phyloP scores from a whole-genome alignment of 805 yeast species.

The Cyberlindnera petersonii region DNA sequence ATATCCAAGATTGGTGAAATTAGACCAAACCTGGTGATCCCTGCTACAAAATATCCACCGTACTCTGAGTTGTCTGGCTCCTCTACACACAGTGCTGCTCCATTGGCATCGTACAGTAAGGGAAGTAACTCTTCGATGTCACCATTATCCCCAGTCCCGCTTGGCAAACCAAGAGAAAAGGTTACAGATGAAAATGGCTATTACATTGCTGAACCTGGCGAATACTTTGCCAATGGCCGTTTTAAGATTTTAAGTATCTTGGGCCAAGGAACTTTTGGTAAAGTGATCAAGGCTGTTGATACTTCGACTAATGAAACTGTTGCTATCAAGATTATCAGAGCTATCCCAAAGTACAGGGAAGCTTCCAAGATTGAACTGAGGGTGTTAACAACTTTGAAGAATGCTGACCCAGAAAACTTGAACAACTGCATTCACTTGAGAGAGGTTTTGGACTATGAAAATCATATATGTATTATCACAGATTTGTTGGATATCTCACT shows the following conservation, averaged over 20 bases:
- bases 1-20: slow-evolving; percentile 39
- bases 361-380: slow-evolving; percentile 92
- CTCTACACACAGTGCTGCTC: slow-evolving; percentile 5
- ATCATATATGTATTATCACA: slow-evolving; percentile 92
- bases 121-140: slow-evolving; percentile 9
- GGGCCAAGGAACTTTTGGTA: slow-evolving; percentile 94
- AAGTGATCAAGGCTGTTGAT: slow-evolving; percentile 83
- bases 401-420: slow-evolving; percentile 57
- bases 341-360: slow-evolving; percentile 90
- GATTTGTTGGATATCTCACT: slow-evolving; percentile 80
- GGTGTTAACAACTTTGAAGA: slow-evolving; percentile 68
- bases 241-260: slow-evolving; percentile 63
- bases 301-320: slow-evolving; percentile 48
- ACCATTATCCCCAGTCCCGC: slow-evolving; percentile 22
- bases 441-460: slow-evolving; percentile 88
- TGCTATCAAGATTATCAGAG: slow-evolving; percentile 89
- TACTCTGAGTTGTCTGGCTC: slow-evolving; percentile 7
- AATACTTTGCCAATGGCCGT: slow-evolving; percentile 64
- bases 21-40: slow-evolving; percentile 30
- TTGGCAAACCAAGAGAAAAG: slow-evolving; percentile 8
- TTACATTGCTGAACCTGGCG: slow-evolving; percentile 56
- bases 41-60: slow-evolving; percentile 4
- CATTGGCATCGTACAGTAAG: slow-evolving; percentile 10
- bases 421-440: slow-evolving; percentile 81
- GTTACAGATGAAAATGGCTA: slow-evolving; percentile 54